Base-by-base conservation (phyloP, 306 rosid genomes). In the Psophocarpus tetragonolobus region DNA sequence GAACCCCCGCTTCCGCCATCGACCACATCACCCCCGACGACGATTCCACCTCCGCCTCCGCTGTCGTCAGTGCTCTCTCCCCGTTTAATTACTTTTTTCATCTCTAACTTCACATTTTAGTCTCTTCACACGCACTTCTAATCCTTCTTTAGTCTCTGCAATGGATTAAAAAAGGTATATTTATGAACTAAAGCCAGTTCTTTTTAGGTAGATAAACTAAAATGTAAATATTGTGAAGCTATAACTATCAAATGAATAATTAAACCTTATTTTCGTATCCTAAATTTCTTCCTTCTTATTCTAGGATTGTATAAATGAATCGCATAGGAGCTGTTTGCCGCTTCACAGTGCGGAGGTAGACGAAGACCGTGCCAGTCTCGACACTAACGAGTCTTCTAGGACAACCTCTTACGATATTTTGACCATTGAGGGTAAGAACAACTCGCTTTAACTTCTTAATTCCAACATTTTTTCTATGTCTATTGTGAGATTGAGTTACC, bases 311-410 rank as follows among this genome's bases (percentile, higher is more conserved):
- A 89, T 94, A 78, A 96, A 87, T 36, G 93, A 91, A 57, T 74
- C 96, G 7, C 92, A 84, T 47, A 74, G 87, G 77, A 87, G 77
- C 70, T 78, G 94, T 44, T 83, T 94, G 33, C 91, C 97, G 3
- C 91, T 94, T 67, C 94, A 91, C 65, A 69, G 75, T 61, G 92
- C 87, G 24, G 90, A 89, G 80, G 96, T 81, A 71, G 98, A 94
- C 14, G 92, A 94, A 15, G 95, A 94, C 68, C 91, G 88, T n/a
- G 82, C 97, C 1, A 86, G 93, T 72, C 88, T 94, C 8, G 93
- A 90, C 66, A 87, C 85, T 11, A 84, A 83, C 72, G 96, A 87
- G 65, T 75, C 97, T 71, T 85, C 97, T 13, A 86, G 94, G 61
- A 84, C 81, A 48, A 84, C 81, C 53, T 39, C 87, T 9, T 92